Conservation (phyloP, 352 stramenopile species). For the Pythium volutum region DNA sequence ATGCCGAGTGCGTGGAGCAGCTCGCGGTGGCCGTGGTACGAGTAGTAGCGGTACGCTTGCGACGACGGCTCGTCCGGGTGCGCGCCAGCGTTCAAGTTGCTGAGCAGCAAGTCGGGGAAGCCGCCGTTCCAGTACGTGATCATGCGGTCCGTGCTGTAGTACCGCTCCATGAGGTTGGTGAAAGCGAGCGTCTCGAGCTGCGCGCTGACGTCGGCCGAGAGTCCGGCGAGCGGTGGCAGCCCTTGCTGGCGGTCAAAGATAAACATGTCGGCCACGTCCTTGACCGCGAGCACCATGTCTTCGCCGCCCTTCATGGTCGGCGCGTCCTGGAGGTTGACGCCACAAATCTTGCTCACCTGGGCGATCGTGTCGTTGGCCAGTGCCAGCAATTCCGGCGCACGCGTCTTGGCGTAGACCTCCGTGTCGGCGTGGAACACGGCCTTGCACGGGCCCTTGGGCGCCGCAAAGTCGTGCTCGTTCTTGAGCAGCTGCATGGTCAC, state of each 20-base stretch:
- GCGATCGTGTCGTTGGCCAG: conserved; percentile 56
- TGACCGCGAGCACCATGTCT: conserved; percentile 72
- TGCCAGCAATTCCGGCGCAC: conserved; percentile 53
- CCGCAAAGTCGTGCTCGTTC: conserved; percentile 85
- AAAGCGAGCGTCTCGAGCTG: conserved; percentile 71
- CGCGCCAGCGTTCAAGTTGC: conserved; percentile 53
- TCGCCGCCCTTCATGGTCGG: conserved; percentile 54
- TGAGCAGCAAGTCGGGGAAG: conserved; percentile 64
- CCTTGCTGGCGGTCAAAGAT: conserved; percentile 72
- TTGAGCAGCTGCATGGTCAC: conserved; percentile 83
- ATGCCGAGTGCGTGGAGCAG: conserved; percentile 75
- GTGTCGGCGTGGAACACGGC: conserved; percentile 49
- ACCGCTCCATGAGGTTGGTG: conserved; percentile 83
- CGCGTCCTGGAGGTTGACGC: conserved; percentile 55
- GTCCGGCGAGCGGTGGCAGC: conserved; percentile 46
- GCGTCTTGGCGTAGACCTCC: conserved; percentile 48
- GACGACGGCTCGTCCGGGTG: conserved; percentile 43
- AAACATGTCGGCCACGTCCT: conserved; percentile 84
- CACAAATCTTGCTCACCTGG: conserved; percentile 52
- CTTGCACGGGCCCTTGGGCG: conserved; percentile 72
- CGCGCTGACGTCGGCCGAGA: conserved; percentile 49
- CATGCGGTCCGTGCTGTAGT: conserved; percentile 73
- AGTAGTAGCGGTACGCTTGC: conserved; percentile 70
- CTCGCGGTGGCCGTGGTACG: conserved; percentile 79
- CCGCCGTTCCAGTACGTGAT: conserved; percentile 85